These are phyloP conservation scores for Selaginella moellendorffii DNA, from an alignment of 75 land plant species.

Conservation along the genomic window DNA sequence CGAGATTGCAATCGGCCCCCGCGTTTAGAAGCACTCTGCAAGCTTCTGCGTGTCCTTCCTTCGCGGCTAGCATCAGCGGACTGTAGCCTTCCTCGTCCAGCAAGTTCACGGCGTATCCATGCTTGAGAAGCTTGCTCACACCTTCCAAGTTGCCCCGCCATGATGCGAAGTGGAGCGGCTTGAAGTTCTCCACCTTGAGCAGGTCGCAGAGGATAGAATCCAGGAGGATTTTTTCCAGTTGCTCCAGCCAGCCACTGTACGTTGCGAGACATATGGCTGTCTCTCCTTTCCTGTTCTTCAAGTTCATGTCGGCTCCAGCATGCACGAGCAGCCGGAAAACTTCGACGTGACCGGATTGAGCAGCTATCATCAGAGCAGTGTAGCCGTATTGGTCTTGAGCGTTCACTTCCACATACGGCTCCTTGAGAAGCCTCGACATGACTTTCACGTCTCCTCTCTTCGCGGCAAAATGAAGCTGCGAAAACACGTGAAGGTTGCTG, in stretches of 20 bases:
- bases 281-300: slow-evolving; percentile 39
- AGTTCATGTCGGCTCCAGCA: slow-evolving; percentile 65
- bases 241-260: slow-evolving; percentile 22
- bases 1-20: slow-evolving; percentile 42
- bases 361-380: slow-evolving; percentile 66
- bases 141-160: slow-evolving; percentile 41
- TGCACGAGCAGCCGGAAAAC: slow-evolving; percentile 50
- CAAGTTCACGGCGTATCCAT: slow-evolving; percentile 45
- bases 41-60: slow-evolving; percentile 47
- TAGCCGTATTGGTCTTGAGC: slow-evolving; percentile 53
- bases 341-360: slow-evolving; percentile 50
- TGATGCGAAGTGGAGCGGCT: slow-evolving; percentile 71
- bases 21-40: slow-evolving; percentile 33
- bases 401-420: slow-evolving; percentile 24
- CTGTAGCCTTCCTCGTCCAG: slow-evolving; percentile 56
- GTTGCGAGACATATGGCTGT: slow-evolving; percentile 35
- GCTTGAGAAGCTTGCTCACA: slow-evolving; percentile 33
- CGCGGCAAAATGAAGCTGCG: slow-evolving; percentile 41
- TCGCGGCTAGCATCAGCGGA: slow-evolving; percentile 72
- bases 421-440: slow-evolving; percentile 26
- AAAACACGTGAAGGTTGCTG: slow-evolving; percentile 40
- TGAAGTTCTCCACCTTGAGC: slow-evolving; percentile 30
- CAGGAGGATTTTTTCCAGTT: slow-evolving; percentile 56
- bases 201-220: slow-evolving; percentile 50
- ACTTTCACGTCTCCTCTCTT: slow-evolving; percentile 38